These are phyloP conservation scores for Dionaea muscipula DNA, from an alignment of 179 eudicot species.

Conservation along the genomic window DNA sequence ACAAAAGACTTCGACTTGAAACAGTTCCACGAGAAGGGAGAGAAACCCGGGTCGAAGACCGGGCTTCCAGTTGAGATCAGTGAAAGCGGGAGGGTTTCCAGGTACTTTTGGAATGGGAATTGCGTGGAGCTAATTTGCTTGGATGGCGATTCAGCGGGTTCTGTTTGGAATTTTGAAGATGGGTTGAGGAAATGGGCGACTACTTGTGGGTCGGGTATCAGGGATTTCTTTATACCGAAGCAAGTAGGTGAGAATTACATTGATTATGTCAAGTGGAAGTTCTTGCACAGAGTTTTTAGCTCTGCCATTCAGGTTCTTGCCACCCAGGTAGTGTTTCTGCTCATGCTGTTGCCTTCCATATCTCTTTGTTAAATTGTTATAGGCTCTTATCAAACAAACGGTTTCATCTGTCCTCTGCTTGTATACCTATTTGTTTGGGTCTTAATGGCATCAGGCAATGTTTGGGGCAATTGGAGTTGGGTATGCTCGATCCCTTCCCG, in stretches of 20 bases:
- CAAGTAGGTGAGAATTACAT: constrained; percentile 50
- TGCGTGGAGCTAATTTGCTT: constrained; percentile 37
- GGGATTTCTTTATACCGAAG: constrained; percentile 65
- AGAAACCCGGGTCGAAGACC: constrained; percentile 11
- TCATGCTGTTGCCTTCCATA: too few species aligned
- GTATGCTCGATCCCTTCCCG: constrained; percentile 68
- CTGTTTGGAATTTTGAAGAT: constrained; percentile 26
- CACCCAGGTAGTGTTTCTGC: constrained; percentile 52
- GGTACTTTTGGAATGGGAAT: constrained; percentile 46
- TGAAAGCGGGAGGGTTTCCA: constrained; percentile 35
- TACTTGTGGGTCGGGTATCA: constrained; percentile 21
- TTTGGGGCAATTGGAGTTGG: constrained; percentile 96
- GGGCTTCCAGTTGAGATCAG: constrained; percentile 46
- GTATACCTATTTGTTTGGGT: constrained; percentile 2
- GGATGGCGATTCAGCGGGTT: constrained; percentile 16
- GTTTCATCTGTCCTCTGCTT: not conserved
- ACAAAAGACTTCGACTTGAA: constrained; percentile 19
- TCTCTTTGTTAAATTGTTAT: not conserved
- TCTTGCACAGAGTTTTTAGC: constrained; percentile 80
- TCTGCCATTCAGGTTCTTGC: constrained; percentile 98
- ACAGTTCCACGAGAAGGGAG: constrained; percentile 14
- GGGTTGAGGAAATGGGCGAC: constrained; percentile 31
- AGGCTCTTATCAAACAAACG: not conserved
- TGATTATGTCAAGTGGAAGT: constrained; percentile 89
- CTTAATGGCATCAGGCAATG: constrained; percentile 56